A percentile compares a stretch with the other conserved stretches of the same genome.
phyloP scores from a whole-genome alignment of 192 early-diverging fungal genomes.

The Backusella tuberculispora region DNA sequence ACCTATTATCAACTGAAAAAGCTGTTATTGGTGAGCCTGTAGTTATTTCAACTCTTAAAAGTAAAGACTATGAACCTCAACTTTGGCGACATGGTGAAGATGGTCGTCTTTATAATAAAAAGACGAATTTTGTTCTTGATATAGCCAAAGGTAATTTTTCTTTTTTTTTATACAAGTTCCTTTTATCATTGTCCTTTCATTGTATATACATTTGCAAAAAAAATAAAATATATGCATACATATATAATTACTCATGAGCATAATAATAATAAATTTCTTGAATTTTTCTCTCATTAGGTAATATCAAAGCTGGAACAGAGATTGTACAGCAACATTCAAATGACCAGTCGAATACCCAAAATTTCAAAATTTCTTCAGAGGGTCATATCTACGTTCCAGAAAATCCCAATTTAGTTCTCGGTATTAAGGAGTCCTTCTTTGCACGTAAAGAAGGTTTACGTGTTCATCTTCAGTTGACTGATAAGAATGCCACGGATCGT shows the following conservation, averaged over 20 bases:
- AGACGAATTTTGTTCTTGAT: slow-evolving; percentile 30
- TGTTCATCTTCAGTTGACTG: slow-evolving; percentile 29
- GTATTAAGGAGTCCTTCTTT: slow-evolving; percentile 43
- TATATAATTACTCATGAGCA: neutral
- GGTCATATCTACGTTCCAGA: slow-evolving; percentile 29
- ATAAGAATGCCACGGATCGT: slow-evolving; percentile 8
- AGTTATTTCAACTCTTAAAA: slow-evolving; percentile 3
- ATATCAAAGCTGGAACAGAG: slow-evolving; percentile 31
- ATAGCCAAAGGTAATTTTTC: slow-evolving; percentile 23
- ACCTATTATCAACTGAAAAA: slow-evolving; percentile 9
- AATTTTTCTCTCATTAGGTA: no score
- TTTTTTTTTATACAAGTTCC: neutral
- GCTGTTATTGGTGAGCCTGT: slow-evolving; percentile 12
- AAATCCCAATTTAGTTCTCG: slow-evolving; percentile 23
- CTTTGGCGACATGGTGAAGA: slow-evolving; percentile 29
- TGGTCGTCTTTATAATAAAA: slow-evolving; percentile 35
- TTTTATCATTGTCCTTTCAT: no score
- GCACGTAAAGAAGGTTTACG: slow-evolving; percentile 32
- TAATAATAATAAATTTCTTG: no score
- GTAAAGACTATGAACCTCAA: slow-evolving; percentile 26
- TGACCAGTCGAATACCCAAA: neutral
- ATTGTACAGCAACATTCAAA: slow-evolving; percentile 19
- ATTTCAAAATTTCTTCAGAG: slow-evolving; percentile 7
- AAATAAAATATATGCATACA: neutral
- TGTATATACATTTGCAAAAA: no score